A percentile compares a stretch with the other conserved stretches of the same genome.
These are phyloP conservation scores for Citrus sinensis DNA, from an alignment of 345 rosid genomes.

Conservation along the genomic window DNA sequence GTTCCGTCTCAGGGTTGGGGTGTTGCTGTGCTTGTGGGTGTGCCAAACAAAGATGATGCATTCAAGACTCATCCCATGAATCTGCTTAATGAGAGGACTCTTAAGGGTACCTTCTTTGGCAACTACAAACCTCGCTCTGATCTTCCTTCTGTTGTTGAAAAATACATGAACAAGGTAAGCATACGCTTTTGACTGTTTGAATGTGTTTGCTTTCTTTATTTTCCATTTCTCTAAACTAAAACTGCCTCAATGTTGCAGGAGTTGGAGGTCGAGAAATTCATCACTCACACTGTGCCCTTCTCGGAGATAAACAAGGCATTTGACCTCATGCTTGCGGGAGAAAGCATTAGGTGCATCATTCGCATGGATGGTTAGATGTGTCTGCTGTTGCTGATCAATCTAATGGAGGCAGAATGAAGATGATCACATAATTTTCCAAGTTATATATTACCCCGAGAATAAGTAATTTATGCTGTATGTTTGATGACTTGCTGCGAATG, in stretches of 20 bases:
- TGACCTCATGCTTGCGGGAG: constrained; percentile 51
- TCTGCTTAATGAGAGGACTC: constrained; percentile 59
- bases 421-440: background rate
- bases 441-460: background rate
- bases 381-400: background rate
- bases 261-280: constrained; percentile 55
- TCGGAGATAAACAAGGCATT: constrained; percentile 64
- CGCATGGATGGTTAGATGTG: constrained; percentile 34
- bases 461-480: background rate
- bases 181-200: too few species aligned
- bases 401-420: background rate
- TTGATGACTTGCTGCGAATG: too few species aligned
- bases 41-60: constrained; percentile 57
- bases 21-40: constrained; percentile 70
- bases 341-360: constrained; percentile 53
- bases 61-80: constrained; percentile 64
- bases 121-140: constrained; percentile 66
- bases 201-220: background rate
- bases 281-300: constrained; percentile 55
- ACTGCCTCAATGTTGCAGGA: constrained; percentile 25
- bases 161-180: constrained; percentile 57
- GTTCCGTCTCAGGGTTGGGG: constrained; percentile 65
- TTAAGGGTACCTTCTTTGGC: constrained; percentile 66
- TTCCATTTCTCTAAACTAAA: background rate
- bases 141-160: constrained; percentile 59